Evolutionary conservation across 2,329 filamentous ascomycete genomes (phyloP), one percentile per base, ranked within the genome.

Genomic region (Paramyrothecium sp.): DNA sequence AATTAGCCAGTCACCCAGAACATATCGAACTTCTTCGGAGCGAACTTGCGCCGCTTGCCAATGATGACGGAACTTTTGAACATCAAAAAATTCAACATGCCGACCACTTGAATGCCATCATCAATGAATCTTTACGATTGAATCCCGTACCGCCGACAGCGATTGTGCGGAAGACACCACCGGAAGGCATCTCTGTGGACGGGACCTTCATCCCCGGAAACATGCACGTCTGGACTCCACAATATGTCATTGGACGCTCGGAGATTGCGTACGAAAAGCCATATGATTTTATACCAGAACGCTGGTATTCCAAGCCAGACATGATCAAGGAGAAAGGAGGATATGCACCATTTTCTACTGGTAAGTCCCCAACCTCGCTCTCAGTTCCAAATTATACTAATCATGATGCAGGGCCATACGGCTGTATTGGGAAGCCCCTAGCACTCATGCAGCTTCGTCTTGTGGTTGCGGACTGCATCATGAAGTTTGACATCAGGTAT

Each of bases 41-140:
- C 1, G 57, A 59, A 41, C 30, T 53, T 21, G 30, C 11, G 4
- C 30, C 51, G 7, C 17, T 53, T 3, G 19, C 17, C 8, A 38
- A 19, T n/a, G 30, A 30, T 12, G 30, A 53, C 34, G 51, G 51
- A 3, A 38, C 22, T 21, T 51, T 47, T 34, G 53, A 49, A n/a
- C 52, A 59, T 16, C 19, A 53, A 16, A 44, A 38, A 5, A 55
- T 55, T 8, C 30, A 47, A 23, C 38, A 56, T 22, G n/a, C 26
- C 3, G 10, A 21, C 12, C 55, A 67, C 51, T 65, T 75, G 16
- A 65, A 73, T 54, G 74, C 70, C 17, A 63, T 66, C 46, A 73
- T 78, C 59, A 68, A 77, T 54, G 76, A 78, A 58, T 55, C 70
- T 0, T 62, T 77, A 30, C 64, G 74, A 1, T 60, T 77, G 3